Conservation (phyloP, 1,284 basidiomycete species). For the Malassezia slooffiae region DNA sequence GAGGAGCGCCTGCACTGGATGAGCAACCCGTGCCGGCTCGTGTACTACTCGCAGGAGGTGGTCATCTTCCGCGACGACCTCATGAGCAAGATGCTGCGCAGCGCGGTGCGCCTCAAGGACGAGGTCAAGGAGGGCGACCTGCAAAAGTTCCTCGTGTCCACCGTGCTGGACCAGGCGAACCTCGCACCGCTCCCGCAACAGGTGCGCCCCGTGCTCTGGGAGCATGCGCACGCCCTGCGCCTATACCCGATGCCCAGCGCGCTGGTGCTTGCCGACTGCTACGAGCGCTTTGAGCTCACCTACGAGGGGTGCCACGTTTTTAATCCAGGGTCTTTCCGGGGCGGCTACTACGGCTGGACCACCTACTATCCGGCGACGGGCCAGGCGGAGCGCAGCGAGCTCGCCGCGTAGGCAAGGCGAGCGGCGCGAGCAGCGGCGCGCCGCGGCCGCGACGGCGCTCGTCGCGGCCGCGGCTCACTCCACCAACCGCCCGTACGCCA, state of each 20-base stretch:
- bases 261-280: conserved; percentile 88
- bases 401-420: not conserved
- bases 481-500: no score
- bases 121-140: conserved; percentile 25
- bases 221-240: conserved; percentile 82
- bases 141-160: conserved; percentile 43
- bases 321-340: conserved; percentile 64
- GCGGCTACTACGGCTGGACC: conserved; percentile 40
- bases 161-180: conserved; percentile 50
- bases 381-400: conserved; percentile 27
- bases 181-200: conserved; percentile 65
- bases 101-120: conserved; percentile 49
- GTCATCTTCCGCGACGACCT: conserved; percentile 85
- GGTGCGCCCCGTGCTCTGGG: conserved; percentile 76
- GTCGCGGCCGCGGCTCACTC: not conserved
- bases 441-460: no score
- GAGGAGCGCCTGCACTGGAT: conserved; percentile 52
- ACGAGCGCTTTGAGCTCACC: conserved; percentile 87
- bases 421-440: not conserved
- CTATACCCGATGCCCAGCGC: conserved; percentile 89
- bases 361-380: conserved; percentile 46
- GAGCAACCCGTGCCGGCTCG: conserved; percentile 85
- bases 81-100: conserved; percentile 87
- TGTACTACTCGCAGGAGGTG: conserved; percentile 91
- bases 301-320: conserved; percentile 98